Evolutionary conservation across 371 early-diverging fungal genomes (phyloP).

Genomic region (Saksenaea vasiformis): DNA sequence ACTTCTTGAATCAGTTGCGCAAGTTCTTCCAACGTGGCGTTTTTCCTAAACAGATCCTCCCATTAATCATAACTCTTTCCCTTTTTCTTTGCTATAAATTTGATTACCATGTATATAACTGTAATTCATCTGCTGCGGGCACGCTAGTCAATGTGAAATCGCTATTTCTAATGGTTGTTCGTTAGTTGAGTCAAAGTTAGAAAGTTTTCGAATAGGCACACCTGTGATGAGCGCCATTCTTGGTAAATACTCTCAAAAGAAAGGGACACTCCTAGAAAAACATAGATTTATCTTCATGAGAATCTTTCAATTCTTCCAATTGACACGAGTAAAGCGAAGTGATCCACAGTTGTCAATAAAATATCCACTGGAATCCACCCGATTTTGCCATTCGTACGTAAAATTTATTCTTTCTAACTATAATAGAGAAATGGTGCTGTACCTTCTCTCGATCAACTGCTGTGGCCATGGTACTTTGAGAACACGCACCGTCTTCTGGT

Average conservation of each 20-base stretch:
- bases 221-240: constrained; percentile 49
- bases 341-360: not conserved
- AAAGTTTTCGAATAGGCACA: constrained; percentile 18
- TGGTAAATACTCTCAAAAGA: constrained; percentile 56
- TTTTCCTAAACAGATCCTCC: constrained; percentile 47
- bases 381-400: not conserved
- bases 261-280: constrained; percentile 62
- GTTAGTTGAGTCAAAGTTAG: not conserved
- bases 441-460: constrained; percentile 51
- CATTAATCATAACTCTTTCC: not conserved
- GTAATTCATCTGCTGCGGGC: constrained; percentile 54
- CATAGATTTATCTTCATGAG: constrained; percentile 1
- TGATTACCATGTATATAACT: constrained; percentile 64
- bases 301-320: not conserved
- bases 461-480: constrained; percentile 19
- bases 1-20: constrained; percentile 58
- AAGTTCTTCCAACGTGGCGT: constrained; percentile 69
- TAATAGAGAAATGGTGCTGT: not conserved
- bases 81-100: not conserved
- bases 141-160: constrained; percentile 41
- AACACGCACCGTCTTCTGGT: not conserved
- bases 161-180: constrained; percentile 19
- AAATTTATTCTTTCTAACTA: not conserved
- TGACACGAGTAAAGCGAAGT: not conserved
- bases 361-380: not conserved